Conservation (phyloP, 1,139 yeast genomes). For the Candida sp. region DNA sequence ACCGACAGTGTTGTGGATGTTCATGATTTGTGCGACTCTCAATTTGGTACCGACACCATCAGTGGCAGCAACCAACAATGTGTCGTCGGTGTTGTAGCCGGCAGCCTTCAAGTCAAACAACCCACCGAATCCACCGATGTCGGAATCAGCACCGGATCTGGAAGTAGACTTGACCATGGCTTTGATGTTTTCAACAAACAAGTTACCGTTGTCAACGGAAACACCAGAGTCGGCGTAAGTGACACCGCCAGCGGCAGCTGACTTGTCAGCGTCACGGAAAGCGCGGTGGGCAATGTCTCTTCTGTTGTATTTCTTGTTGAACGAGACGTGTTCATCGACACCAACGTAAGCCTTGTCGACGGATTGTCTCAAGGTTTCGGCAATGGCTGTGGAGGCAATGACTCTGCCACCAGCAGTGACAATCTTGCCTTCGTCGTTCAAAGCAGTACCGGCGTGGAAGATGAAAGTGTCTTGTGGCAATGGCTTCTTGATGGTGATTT, state of each 20-base stretch:
- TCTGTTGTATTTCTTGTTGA: slow-evolving; percentile 81
- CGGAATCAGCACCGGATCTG: slow-evolving; percentile 97
- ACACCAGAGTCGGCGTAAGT: slow-evolving; percentile 98
- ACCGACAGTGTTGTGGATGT: slow-evolving; percentile 95
- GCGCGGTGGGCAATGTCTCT: slow-evolving; percentile 97
- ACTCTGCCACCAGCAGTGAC: slow-evolving; percentile 97
- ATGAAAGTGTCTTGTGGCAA: slow-evolving; percentile 63
- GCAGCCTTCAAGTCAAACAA: slow-evolving; percentile 88
- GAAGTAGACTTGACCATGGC: slow-evolving; percentile 92
- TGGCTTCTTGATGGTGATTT: slow-evolving; percentile 60
- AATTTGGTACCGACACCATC: slow-evolving; percentile 99
- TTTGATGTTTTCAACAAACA: slow-evolving; percentile 89
- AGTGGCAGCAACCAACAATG: slow-evolving; percentile 94
- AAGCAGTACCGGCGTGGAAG: slow-evolving; percentile 94
- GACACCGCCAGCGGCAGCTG: slow-evolving; percentile 41
- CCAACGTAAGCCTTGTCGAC: slow-evolving; percentile 88
- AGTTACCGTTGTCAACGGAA: slow-evolving; percentile 94
- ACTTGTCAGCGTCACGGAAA: slow-evolving; percentile 57
- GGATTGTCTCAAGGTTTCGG: slow-evolving; percentile 75
- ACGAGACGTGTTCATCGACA: slow-evolving; percentile 67
- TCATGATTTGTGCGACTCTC: slow-evolving; percentile 89
- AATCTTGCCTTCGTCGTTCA: slow-evolving; percentile 55
- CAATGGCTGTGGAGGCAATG: slow-evolving; percentile 91
- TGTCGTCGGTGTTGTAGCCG: slow-evolving; percentile 77
- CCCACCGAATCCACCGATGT: slow-evolving; percentile 99